phyloP scores from a whole-genome alignment of 2,329 filamentous ascomycete species.

The Fusarium devonianum region DNA sequence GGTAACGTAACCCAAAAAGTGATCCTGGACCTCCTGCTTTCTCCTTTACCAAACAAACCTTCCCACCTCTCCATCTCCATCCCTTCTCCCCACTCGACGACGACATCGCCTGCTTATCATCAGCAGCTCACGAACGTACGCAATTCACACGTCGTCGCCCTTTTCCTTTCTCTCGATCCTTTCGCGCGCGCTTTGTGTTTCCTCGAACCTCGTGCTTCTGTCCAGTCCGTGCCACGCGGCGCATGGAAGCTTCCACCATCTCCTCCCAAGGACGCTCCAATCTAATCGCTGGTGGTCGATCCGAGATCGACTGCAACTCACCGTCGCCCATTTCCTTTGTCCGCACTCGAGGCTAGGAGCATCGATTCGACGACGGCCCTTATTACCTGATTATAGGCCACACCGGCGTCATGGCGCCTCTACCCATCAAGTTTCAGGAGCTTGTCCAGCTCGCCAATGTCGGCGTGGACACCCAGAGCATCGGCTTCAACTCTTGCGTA shows the following conservation, averaged over 20 bases:
- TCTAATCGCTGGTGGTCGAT: slow-evolving; percentile 37
- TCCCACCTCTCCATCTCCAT: slow-evolving; percentile 29
- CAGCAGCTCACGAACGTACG: slow-evolving; percentile 37
- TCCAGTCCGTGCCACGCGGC: slow-evolving; percentile 43
- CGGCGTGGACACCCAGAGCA: slow-evolving; percentile 58
- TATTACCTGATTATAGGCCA: slow-evolving; percentile 40
- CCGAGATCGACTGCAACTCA: slow-evolving; percentile 36
- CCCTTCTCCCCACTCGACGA: slow-evolving; percentile 33
- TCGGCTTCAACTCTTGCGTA: slow-evolving; percentile 84
- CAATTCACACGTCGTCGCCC: slow-evolving; percentile 33
- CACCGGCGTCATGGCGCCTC: slow-evolving; percentile 64
- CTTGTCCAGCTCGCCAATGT: slow-evolving; percentile 71
- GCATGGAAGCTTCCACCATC: slow-evolving; percentile 49
- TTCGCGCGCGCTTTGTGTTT: slow-evolving; percentile 29
- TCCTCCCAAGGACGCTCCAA: slow-evolving; percentile 36
- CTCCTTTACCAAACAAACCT: slow-evolving; percentile 40
- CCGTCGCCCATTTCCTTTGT: slow-evolving; percentile 12
- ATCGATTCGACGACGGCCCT: slow-evolving; percentile 36
- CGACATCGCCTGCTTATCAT: slow-evolving; percentile 38
- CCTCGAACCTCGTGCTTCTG: slow-evolving; percentile 20
- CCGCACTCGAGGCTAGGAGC: slow-evolving; percentile 34
- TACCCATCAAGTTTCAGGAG: slow-evolving; percentile 94
- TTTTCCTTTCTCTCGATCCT: slow-evolving; percentile 27
- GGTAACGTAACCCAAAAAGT: slow-evolving; percentile 45
- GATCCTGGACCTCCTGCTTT: slow-evolving; percentile 33